phyloP scores from a whole-genome alignment of 2,329 filamentous ascomycete genomes.

The Nemania sp. region DNA sequence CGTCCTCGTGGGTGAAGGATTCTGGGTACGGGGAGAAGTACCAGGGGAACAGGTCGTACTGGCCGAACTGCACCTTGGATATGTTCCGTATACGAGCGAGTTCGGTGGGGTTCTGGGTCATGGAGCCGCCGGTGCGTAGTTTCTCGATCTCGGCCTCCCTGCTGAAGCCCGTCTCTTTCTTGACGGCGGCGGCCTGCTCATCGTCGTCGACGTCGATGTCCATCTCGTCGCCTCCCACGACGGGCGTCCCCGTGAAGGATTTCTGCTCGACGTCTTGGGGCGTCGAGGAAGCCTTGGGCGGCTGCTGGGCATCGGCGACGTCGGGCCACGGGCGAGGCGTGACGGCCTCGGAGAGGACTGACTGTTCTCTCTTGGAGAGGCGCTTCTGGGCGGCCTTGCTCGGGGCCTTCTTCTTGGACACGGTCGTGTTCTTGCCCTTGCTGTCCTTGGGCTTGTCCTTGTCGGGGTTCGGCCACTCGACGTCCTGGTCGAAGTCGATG shows the following conservation, averaged over 20 bases:
- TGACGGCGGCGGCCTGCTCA: conserved; percentile 45
- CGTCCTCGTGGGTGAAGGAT: conserved; percentile 82
- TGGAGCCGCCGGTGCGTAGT: conserved; percentile 88
- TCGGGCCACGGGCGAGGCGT: conserved; percentile 61
- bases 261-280: conserved; percentile 52
- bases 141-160: conserved; percentile 96
- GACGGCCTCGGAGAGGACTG: conserved; percentile 56
- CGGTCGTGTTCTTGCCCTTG: conserved; percentile 74
- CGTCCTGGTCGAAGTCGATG: conserved; percentile 85
- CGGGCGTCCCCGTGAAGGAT: conserved; percentile 51
- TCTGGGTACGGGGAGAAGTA: conserved; percentile 98
- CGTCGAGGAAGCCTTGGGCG: conserved; percentile 50
- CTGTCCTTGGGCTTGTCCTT: conserved; percentile 76
- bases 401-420: conserved; percentile 59
- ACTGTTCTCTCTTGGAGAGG: conserved; percentile 59
- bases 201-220: conserved; percentile 63
- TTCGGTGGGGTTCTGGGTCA: conserved; percentile 98
- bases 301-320: conserved; percentile 53
- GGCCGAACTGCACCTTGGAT: conserved; percentile 91
- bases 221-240: conserved; percentile 53
- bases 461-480: conserved; percentile 94
- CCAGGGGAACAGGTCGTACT: conserved; percentile 92
- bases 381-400: conserved; percentile 64
- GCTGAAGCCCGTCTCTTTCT: conserved; percentile 64
- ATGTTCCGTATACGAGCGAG: conserved; percentile 95